Conservation (phyloP, 495 filamentous ascomycete species). For the Aspergillus taichungensis region DNA sequence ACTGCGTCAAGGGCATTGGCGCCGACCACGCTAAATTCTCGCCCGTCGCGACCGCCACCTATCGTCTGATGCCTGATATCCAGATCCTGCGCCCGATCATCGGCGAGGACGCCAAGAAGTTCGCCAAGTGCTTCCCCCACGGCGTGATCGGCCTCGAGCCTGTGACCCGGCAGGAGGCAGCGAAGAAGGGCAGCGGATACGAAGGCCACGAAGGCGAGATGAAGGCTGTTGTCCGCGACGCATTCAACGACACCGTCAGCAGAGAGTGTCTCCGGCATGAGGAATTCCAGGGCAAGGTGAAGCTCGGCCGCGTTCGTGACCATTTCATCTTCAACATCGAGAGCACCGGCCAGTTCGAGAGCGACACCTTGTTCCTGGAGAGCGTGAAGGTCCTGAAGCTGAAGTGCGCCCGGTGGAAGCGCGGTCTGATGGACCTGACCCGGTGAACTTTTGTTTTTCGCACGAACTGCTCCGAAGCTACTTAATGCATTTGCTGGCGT, state of each 20-base stretch:
- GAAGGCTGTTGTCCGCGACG: constrained; percentile 77
- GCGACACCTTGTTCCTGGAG: constrained; percentile 85
- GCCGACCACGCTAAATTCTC: constrained; percentile 97
- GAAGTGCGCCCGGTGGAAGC: constrained; percentile 61
- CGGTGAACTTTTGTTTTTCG: constrained; percentile 25
- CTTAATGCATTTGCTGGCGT: constrained; percentile 42
- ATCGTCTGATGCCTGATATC: constrained; percentile 83
- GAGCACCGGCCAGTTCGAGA: constrained; percentile 87
- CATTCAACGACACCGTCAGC: constrained; percentile 85
- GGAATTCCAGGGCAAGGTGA: constrained; percentile 92
- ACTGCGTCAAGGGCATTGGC: constrained; percentile 88
- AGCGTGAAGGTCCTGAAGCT: constrained; percentile 73
- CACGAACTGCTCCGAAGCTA: constrained; percentile 12
- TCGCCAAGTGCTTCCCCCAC: constrained; percentile 77
- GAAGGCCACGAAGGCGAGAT: constrained; percentile 63
- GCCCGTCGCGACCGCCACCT: constrained; percentile 88
- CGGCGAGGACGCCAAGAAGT: constrained; percentile 79
- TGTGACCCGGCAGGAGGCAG: constrained; percentile 59
- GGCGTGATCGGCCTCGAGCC: constrained; percentile 79
- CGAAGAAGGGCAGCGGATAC: constrained; percentile 51
- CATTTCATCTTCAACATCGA: constrained; percentile 97
- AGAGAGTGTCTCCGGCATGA: constrained; percentile 84
- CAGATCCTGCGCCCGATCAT: constrained; percentile 72
- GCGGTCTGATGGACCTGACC: constrained; percentile 47
- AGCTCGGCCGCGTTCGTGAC: constrained; percentile 78